These are phyloP conservation scores for Hymenoscyphus linearis DNA, from an alignment of 2,329 filamentous ascomycete genomes.

Conservation along the genomic window DNA sequence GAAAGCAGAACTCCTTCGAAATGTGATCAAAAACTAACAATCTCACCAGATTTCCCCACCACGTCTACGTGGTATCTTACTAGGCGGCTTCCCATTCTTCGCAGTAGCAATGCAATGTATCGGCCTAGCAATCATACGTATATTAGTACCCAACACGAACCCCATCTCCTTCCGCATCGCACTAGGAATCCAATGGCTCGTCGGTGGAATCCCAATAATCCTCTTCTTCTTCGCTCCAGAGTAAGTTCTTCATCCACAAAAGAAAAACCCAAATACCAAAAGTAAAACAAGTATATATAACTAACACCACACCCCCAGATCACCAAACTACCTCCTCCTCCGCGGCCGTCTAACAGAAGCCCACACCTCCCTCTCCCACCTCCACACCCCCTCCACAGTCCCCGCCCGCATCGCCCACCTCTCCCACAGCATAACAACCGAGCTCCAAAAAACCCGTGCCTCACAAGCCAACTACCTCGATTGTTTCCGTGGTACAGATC, in stretches of 20 bases:
- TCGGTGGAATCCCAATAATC: constrained; percentile 11
- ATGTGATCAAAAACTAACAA: not conserved
- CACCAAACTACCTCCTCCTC: constrained; percentile 18
- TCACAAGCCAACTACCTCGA: constrained; percentile 25
- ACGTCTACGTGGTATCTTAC: constrained; percentile 15
- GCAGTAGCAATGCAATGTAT: constrained; percentile 16
- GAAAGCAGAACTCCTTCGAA: not conserved
- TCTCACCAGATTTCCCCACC: constrained; percentile 15
- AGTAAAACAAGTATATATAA: not conserved
- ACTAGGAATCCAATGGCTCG: constrained; percentile 13
- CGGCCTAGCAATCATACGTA: constrained; percentile 15
- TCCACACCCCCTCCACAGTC: constrained; percentile 12
- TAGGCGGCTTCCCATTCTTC: constrained; percentile 15
- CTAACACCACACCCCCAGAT: constrained; percentile 9
- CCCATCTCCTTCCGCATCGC: constrained; percentile 15
- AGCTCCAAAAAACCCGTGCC: constrained; percentile 1
- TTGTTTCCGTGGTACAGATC: constrained; percentile 34
- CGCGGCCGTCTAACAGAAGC: constrained; percentile 7
- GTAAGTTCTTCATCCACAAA: constrained; percentile 24
- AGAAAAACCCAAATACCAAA: too few relatives aligned
- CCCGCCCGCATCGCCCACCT: constrained; percentile 15
- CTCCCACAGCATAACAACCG: constrained; percentile 8
- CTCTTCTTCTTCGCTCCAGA: constrained; percentile 16
- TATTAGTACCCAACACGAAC: constrained; percentile 3
- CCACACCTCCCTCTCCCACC: constrained; percentile 5